Conservation (phyloP, 768 basidiomycete genomes). For the Scleroderma bovista region DNA sequence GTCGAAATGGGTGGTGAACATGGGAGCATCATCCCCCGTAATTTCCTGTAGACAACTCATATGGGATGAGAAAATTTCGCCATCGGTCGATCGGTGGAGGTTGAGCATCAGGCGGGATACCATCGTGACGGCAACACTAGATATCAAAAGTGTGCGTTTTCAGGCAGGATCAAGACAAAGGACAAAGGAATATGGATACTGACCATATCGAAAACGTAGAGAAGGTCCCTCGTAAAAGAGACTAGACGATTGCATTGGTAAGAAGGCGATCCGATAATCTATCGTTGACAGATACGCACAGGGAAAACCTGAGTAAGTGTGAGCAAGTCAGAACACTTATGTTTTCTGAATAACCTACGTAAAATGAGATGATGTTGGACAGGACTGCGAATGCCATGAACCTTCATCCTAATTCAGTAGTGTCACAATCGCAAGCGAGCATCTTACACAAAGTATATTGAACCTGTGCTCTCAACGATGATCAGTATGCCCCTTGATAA, state of each 20-base stretch:
- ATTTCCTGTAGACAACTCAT: neutral
- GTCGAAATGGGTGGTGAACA: neutral
- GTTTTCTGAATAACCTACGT: slow-evolving; percentile 18
- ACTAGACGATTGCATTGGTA: slow-evolving; percentile 21
- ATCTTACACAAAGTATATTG: slow-evolving; percentile 51
- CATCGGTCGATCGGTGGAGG: slow-evolving; percentile 36
- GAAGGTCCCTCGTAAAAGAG: slow-evolving; percentile 40
- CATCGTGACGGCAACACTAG: slow-evolving; percentile 45
- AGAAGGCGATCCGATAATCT: neutral
- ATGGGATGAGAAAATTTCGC: slow-evolving; percentile 2
- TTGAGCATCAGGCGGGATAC: slow-evolving; percentile 55
- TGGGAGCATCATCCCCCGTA: neutral
- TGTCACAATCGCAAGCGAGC: slow-evolving; percentile 12
- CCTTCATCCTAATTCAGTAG: slow-evolving; percentile 22
- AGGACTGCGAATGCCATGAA: slow-evolving; percentile 48
- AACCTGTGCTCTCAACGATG: slow-evolving; percentile 29
- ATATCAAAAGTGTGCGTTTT: neutral
- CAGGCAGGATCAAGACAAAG: neutral
- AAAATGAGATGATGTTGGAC: slow-evolving; percentile 41
- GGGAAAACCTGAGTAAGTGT: slow-evolving; percentile 1
- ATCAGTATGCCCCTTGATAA: neutral
- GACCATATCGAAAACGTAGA: slow-evolving; percentile 48
- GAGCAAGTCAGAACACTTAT: neutral
- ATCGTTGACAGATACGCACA: slow-evolving; percentile 2
- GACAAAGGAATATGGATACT: slow-evolving; percentile 10